Conservation (phyloP, 805 yeast genomes). For the Alloascoidea africana region DNA sequence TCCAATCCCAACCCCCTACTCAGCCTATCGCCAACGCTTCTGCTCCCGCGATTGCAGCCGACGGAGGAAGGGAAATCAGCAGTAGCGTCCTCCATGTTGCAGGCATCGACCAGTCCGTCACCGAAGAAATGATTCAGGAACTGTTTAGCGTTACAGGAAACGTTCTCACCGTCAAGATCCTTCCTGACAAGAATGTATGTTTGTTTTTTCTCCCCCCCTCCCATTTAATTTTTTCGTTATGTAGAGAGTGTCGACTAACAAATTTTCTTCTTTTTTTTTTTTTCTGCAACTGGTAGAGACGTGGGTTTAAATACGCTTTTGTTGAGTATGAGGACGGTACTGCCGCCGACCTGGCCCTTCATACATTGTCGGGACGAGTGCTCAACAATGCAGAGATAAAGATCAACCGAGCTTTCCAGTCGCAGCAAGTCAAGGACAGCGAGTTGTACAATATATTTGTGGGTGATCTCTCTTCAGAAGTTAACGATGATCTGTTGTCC, state of each 20-base stretch:
- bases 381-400: slow-evolving; percentile 40
- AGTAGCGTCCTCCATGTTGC: slow-evolving; percentile 67
- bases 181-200: slow-evolving; percentile 72
- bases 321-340: slow-evolving; percentile 50
- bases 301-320: slow-evolving; percentile 70
- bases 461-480: slow-evolving; percentile 74
- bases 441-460: slow-evolving; percentile 65
- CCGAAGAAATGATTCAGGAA: slow-evolving; percentile 47
- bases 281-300: too few species aligned
- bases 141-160: slow-evolving; percentile 48
- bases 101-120: slow-evolving; percentile 45
- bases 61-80: slow-evolving; percentile 74
- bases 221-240: too few species aligned
- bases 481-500: slow-evolving; percentile 59
- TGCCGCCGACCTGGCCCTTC: slow-evolving; percentile 48
- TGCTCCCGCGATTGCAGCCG: slow-evolving; percentile 52
- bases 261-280: too few species aligned
- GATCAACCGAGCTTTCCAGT: slow-evolving; percentile 76
- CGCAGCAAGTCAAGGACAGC: slow-evolving; percentile 42
- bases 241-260: too few species aligned
- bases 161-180: slow-evolving; percentile 49
- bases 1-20: too few species aligned
- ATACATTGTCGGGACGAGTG: slow-evolving; percentile 40
- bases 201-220: too few species aligned
- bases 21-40: too few species aligned